Percentiles rank a stretch among this genome's conserved stretches.
Evolutionary conservation across 2,329 filamentous ascomycete species (phyloP).

Genomic region (Canariomyces notabilis): DNA sequence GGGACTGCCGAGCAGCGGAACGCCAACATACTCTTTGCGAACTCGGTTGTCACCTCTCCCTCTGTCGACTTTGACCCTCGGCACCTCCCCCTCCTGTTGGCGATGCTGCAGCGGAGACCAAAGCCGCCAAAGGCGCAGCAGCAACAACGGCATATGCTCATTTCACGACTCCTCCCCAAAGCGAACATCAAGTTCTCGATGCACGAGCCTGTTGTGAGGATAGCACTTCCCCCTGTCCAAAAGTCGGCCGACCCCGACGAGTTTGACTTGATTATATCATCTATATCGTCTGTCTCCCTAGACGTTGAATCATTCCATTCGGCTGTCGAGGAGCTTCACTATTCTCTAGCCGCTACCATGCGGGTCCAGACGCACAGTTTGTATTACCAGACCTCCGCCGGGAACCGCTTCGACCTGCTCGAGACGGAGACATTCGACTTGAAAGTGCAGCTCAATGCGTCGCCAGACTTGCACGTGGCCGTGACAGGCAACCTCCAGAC

Average conservation of each 20-base stretch:
- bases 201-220: constrained; percentile 90
- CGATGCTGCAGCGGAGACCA: constrained; percentile 60
- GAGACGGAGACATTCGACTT: constrained; percentile 84
- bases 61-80: constrained; percentile 90
- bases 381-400: constrained; percentile 87
- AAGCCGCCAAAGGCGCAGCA: constrained; percentile 36
- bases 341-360: constrained; percentile 76
- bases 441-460: constrained; percentile 77
- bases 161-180: constrained; percentile 89
- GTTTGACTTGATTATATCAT: constrained; percentile 92
- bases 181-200: constrained; percentile 92
- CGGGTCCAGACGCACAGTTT: constrained; percentile 80
- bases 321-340: constrained; percentile 74
- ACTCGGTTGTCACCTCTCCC: constrained; percentile 91
- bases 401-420: constrained; percentile 78
- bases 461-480: constrained; percentile 78
- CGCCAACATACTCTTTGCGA: constrained; percentile 92
- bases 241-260: constrained; percentile 64
- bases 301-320: constrained; percentile 97
- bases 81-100: constrained; percentile 79
- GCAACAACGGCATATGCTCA: constrained; percentile 58
- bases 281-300: constrained; percentile 86
- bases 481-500: constrained; percentile 77
- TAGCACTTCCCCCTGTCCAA: constrained; percentile 76
- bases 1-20: constrained; percentile 78